Evolutionary conservation across 352 stramenopile species (phyloP), one percentile per base, ranked within the genome.

Genomic region (Pythium plurisporium): DNA sequence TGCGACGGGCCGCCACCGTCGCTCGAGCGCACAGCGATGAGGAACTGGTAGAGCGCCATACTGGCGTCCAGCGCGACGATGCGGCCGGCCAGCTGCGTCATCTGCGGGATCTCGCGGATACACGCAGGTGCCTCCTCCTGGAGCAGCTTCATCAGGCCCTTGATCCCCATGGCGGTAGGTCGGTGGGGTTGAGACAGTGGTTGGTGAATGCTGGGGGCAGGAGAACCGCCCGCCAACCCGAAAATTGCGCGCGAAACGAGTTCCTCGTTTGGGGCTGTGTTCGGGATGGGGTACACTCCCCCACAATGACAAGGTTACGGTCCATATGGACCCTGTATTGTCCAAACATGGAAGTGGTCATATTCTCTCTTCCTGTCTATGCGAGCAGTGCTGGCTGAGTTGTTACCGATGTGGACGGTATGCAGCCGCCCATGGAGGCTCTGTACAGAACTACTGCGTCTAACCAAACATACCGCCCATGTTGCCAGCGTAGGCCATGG

Each of bases 21-120:
- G 36, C 65, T 90, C 23, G 96, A 88, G 19, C 85, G 79, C 44
- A 95, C 86, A 34, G 80, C 86, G 59, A 97, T 94, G 30, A 99
- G 77, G 72, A 99, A 99, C 77, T 99, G 97, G 80, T 99, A 99
- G 64, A 99, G 94, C 30, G 95, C 89, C 96, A 99, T 99, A 52
- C 89, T 98, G 26, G 97, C 97, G 81, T 99, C 97, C 56, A 99
- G 96, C 17, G 97, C 97, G 41, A 99, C 91, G 49, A 97, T 96
- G 31, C 96, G 87, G 20, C 97, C 97, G 0, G 97, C 97, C 22
- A 97, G 76, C 30, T 91, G 84, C n/a, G 86, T 95, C 69, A 96
- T 97, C 61, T 97, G 82, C 61, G 94, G 87, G 30, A 97, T 84
- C 71, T 98, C 91, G 65, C 96, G 96, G 70, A 98, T 95, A 64